Evolutionary conservation across 164 flowering plant genomes (phyloP).

Genomic region (Malania oleifera): DNA sequence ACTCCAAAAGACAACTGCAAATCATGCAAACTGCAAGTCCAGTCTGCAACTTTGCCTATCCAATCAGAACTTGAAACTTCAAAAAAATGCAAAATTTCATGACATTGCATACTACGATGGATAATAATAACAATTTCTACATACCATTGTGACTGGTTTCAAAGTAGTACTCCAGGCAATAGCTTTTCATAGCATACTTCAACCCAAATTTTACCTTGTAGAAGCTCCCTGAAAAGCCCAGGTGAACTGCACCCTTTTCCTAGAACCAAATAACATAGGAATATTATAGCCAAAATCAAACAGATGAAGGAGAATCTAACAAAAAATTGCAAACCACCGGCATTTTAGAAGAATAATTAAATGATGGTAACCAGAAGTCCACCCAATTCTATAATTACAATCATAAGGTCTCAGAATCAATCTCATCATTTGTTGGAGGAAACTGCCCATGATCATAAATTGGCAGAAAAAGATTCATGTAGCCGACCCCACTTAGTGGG

Average conservation of each 20-base stretch:
- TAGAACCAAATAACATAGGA: slow-evolving; percentile 20
- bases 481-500: too few species aligned
- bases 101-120: background rate
- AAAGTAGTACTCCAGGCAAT: slow-evolving; percentile 84
- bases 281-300: background rate
- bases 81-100: background rate
- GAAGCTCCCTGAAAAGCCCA: slow-evolving; percentile 40
- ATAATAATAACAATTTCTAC: background rate
- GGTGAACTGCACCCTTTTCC: slow-evolving; percentile 73
- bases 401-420: too few species aligned
- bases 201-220: slow-evolving; percentile 64
- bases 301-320: background rate
- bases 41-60: slow-evolving; percentile 51
- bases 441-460: too few species aligned
- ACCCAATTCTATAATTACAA: too few species aligned
- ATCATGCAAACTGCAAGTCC: slow-evolving; percentile 64
- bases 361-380: too few species aligned
- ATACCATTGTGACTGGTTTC: slow-evolving; percentile 47
- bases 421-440: too few species aligned
- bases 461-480: slow-evolving; percentile 4
- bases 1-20: slow-evolving; percentile 91
- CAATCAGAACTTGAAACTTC: slow-evolving; percentile 8
- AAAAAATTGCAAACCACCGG: too few species aligned
- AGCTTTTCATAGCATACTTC: slow-evolving; percentile 64
- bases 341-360: too few species aligned